Conservation (phyloP, 129 eudicot species). For the Flaveria ramosissima region DNA sequence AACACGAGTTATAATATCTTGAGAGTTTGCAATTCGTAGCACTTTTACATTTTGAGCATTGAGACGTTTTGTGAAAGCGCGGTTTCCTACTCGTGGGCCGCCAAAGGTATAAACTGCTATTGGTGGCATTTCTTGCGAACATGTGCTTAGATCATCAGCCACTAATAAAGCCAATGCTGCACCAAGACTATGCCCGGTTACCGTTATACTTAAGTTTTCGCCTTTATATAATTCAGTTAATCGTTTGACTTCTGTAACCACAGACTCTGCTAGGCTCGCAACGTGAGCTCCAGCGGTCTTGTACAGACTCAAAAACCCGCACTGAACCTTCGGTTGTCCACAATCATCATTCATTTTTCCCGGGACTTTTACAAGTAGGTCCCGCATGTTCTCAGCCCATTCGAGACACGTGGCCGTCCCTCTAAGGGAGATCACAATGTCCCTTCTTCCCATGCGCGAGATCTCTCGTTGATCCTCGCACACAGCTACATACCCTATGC, state of each 20-base stretch:
- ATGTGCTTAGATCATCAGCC: conserved; percentile 65
- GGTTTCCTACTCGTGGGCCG: conserved; percentile 92
- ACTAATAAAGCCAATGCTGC: conserved; percentile 89
- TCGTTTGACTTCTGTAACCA: conserved; percentile 57
- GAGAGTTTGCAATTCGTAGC: conserved; percentile 65
- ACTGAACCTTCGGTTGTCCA: conserved; percentile 67
- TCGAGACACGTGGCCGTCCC: conserved; percentile 96
- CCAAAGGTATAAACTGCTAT: conserved; percentile 91
- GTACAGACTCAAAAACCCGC: conserved; percentile 74
- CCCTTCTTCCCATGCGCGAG: conserved; percentile 87
- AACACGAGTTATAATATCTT: conserved; percentile 82
- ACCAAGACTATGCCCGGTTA: conserved; percentile 97
- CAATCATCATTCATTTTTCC: conserved; percentile 16
- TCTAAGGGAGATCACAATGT: conserved; percentile 82
- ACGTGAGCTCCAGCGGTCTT: conserved; percentile 64
- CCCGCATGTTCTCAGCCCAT: conserved; percentile 83
- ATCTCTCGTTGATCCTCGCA: conserved; percentile 83
- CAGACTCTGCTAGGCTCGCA: conserved; percentile 69
- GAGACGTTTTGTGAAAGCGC: conserved; percentile 57
- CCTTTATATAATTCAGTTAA: conserved; percentile 67
- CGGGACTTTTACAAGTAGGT: conserved; percentile 52
- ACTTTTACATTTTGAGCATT: conserved; percentile 63
- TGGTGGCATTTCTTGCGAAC: conserved; percentile 56
- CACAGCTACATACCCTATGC: conserved; percentile 85
- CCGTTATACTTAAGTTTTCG: conserved; percentile 69